Evolutionary conservation across 306 rosid genomes (phyloP), one percentile per base, ranked within the genome.

Genomic region (Sesbania bispinosa): DNA sequence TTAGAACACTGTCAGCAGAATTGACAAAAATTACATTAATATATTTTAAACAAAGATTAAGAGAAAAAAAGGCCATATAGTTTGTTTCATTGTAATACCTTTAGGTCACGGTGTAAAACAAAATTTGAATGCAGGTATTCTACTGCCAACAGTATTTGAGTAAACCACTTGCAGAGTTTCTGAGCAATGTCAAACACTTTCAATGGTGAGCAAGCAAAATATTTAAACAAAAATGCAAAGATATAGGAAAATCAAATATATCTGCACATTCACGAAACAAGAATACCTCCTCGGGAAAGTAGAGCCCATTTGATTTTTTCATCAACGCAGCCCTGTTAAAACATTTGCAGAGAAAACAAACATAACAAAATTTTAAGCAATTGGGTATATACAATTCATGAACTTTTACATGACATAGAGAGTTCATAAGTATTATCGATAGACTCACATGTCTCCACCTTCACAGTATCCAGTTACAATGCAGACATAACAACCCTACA

Each of bases 401-500:
- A 35, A 84, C 41, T 62, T 33, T 52, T 39, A 68, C 35, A 14
- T n/a, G 50, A 27, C 0, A 67, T 47, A 42, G 16, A 6, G 54
- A 29, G 36, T 69, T 78, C 23, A 20, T 18, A 69, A 62, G 2
- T 26, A 45, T 62, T 7, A 6, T 36, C 21, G 2, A 10, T 6
- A 30, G 32, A 90, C 97, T 88, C 92, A 90, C 98, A 93, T 85
- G 85, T 93, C 97, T 84, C 97, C 98, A 64, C 98, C 98, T 85
- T 93, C 98, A 78, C 98, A 93, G 62, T 93, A 93, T 47, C 98
- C 98, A 8, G 96, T 90, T 77, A 93, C 96, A 67, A 93, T 93
- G 84, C 98, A 93, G 80, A 93, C 98, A 74, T 87, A 93, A 82
- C 98, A 93, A 51, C 98, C 98, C 98, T 93, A 66, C 94, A 85